Evolutionary conservation across 1,284 basidiomycete genomes (phyloP), one percentile per base, ranked within the genome.

Genomic region (Malassezia nana): DNA sequence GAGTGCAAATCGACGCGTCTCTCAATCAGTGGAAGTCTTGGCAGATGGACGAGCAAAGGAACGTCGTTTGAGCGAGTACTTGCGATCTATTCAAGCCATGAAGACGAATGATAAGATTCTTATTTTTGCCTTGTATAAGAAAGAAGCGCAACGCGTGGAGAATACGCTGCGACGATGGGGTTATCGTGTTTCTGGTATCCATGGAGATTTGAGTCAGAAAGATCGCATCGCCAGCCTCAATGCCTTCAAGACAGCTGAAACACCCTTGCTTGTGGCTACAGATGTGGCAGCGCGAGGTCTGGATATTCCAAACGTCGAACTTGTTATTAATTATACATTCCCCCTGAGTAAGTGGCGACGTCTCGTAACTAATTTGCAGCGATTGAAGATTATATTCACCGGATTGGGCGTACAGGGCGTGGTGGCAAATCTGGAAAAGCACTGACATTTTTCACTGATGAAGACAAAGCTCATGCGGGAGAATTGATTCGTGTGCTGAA

Each of bases 271-370:
- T 55, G 92, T 99, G 25, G 94, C 94, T 4, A 98, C 92, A 22
- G 92, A 99, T 74, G 92, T 99, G 3, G 94, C 94, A 0, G 91
- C 92, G 22, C 82, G 92, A 59, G 94, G 92, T 16, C 78, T 98
- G 58, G 92, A 99, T 78, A 96, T 99, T 66, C 91, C 94, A 3
- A 86, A 94, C 71, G 94, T 98, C 31, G 87, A 84, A 43, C 81
- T 84, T 28, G 75, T 77, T 31, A 59, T 77, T 57, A 75, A 75
- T 77, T 94, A 96, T 69, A 95, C 89, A 8, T 99, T 98, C 80
- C 94, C 94, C 15, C 78, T 98, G 63, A 95, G 88, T 55, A 20
- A 41, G 42, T 55, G 20, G 13, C 18, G 9, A 13, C 31, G n/a
- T 25, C 16, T 18, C n/a, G 7, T n/a, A 20, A 30, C 30, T 30